Evolutionary conservation across 2,329 filamentous ascomycete genomes (phyloP).

Genomic region (Pseudopithomyces chartarum): DNA sequence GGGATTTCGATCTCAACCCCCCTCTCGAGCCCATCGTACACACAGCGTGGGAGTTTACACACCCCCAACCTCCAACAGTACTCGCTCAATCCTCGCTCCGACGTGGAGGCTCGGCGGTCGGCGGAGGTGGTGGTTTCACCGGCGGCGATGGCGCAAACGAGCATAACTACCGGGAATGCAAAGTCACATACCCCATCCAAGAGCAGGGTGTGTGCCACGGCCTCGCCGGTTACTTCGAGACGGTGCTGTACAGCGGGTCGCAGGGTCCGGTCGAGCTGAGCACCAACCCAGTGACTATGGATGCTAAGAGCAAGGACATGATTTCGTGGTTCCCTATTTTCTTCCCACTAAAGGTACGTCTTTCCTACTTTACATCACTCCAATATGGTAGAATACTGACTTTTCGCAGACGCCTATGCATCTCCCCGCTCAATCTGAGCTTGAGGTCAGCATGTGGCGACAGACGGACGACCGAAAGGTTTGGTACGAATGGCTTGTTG

Average conservation of each 20-base stretch:
- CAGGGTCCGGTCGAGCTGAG: slow-evolving; percentile 77
- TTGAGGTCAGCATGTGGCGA: slow-evolving; percentile 93
- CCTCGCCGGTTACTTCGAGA: slow-evolving; percentile 93
- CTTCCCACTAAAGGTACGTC: slow-evolving; percentile 88
- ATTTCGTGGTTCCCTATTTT: slow-evolving; percentile 99
- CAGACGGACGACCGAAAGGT: slow-evolving; percentile 94
- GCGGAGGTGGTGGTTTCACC: slow-evolving; percentile 73
- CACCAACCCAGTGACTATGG: slow-evolving; percentile 90
- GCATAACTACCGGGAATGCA: slow-evolving; percentile 84
- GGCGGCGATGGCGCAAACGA: slow-evolving; percentile 84
- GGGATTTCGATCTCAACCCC: slow-evolving; percentile 36
- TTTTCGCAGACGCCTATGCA: slow-evolving; percentile 75
- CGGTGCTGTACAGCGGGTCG: slow-evolving; percentile 76
- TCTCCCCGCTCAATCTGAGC: slow-evolving; percentile 80
- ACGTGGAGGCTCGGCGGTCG: slow-evolving; percentile 67
- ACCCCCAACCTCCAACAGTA: slow-evolving; percentile 69
- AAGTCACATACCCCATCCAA: slow-evolving; percentile 76
- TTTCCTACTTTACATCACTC: no score
- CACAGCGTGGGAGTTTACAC: slow-evolving; percentile 78
- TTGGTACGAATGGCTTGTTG: slow-evolving; percentile 98
- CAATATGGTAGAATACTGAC: no score
- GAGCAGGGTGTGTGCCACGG: slow-evolving; percentile 87
- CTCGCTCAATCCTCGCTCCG: slow-evolving; percentile 62
- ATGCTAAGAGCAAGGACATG: slow-evolving; percentile 94
- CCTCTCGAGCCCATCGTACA: slow-evolving; percentile 61